Base-by-base conservation (phyloP, 768 basidiomycete genomes). In the Rhizopogon vinicolor region DNA sequence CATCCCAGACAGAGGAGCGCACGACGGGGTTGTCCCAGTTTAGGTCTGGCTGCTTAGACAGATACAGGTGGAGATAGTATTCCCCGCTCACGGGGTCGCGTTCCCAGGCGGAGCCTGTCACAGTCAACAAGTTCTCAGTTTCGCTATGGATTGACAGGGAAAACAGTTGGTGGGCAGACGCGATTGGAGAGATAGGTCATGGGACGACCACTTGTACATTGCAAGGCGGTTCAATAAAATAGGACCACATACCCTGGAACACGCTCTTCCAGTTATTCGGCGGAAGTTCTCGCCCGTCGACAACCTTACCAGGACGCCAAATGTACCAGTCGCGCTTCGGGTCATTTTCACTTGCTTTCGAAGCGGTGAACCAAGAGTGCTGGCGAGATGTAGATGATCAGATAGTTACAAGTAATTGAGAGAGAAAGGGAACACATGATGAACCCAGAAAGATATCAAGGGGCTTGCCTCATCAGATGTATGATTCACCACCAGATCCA, bases 401-500 rank as follows among this genome's bases (percentile, higher is more conserved):
- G 52, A 41, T 33, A 7, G 5, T 44, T 31, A 44, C 44, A 4
- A 8, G 29, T 50, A n/a, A 44, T 29, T 19, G 49, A 18, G 62
- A 48, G 65, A 48, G 22, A 33, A 52, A 41, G 7, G 37, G 13
- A 44, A 40, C 44, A 29, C 39, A 35, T 40, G 12, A 31, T 46
- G 33, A 49, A 33, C 14, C 25, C 2, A 37, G 14, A 37, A 49
- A 22, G 48, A 37, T 37, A 49, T 10, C 37, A 53, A 37, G 41
- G 18, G 12, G 33, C 52, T 35, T 57, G 82, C 85, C 77, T 85
- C 79, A 68, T 84, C 78, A 0, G 87, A 88, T 3, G 81, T 81
- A 64, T 89, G 87, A 66, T 89, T 89, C 8, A 85, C 83, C 28
- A 89, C 89, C 1, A 91, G 78, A 63, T 91, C 87, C 83, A 88